These are phyloP conservation scores for Blastomyces gilchristii DNA, from an alignment of 2,329 filamentous ascomycete species.

Conservation along the genomic window DNA sequence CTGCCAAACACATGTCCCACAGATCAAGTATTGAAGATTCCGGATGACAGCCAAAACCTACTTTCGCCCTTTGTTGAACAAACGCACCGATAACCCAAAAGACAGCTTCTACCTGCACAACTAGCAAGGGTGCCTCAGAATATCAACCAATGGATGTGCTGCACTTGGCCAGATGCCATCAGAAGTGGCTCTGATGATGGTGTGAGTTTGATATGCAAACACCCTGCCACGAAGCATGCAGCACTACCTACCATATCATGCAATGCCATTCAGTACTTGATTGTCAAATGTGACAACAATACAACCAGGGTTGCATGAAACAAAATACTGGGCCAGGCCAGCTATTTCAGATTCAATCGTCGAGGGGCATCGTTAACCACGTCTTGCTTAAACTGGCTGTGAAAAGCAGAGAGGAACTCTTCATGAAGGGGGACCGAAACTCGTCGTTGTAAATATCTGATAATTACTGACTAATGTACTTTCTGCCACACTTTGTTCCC, in stretches of 20 bases:
- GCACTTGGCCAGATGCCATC: neutral
- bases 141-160: neutral
- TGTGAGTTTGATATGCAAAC: conserved; percentile 1
- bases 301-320: neutral
- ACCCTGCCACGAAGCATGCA: neutral
- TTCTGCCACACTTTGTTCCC: neutral
- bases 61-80: neutral
- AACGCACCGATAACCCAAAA: neutral
- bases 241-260: neutral
- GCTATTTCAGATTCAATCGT: neutral
- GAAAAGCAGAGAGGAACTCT: neutral
- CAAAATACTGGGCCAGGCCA: neutral
- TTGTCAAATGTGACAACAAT: neutral
- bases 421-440: neutral
- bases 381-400: neutral
- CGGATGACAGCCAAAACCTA: neutral
- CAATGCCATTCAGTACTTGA: neutral
- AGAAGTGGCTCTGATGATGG: conserved; percentile 1
- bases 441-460: neutral
- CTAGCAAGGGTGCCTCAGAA: neutral
- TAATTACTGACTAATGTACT: neutral
- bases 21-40: neutral
- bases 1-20: neutral
- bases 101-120: neutral
- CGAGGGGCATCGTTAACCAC: neutral